Percentiles rank a stretch among this genome's conserved stretches.
phyloP scores from a whole-genome alignment of 2,329 filamentous ascomycete species.

The Talaromyces funiculosus region DNA sequence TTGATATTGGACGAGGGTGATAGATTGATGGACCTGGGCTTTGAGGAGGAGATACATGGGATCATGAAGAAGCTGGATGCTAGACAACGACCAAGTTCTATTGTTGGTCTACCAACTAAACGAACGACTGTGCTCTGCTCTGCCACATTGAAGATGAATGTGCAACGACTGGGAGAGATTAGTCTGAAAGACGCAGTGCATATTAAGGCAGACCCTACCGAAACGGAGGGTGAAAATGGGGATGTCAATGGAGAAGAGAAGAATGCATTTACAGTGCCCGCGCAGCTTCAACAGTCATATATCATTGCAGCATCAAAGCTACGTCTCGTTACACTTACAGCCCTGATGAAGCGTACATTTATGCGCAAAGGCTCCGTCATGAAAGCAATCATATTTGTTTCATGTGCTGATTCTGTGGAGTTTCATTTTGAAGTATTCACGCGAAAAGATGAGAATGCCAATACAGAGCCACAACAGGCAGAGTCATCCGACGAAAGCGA shows the following conservation, averaged over 20 bases:
- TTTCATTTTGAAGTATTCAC: slow-evolving; percentile 87
- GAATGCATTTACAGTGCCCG: slow-evolving; percentile 69
- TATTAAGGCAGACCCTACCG: slow-evolving; percentile 62
- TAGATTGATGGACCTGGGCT: slow-evolving; percentile 95
- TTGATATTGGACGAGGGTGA: slow-evolving; percentile 93
- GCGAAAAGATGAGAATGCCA: slow-evolving; percentile 25
- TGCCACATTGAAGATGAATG: slow-evolving; percentile 96
- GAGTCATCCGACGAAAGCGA: slow-evolving; percentile 22
- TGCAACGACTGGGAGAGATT: slow-evolving; percentile 88
- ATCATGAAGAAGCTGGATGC: slow-evolving; percentile 75
- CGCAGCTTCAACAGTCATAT: slow-evolving; percentile 91
- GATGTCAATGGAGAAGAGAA: slow-evolving; percentile 45
- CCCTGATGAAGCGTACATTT: slow-evolving; percentile 80
- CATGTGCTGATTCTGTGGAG: slow-evolving; percentile 93
- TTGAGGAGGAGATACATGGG: slow-evolving; percentile 86
- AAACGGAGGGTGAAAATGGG: slow-evolving; percentile 50
- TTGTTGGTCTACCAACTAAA: slow-evolving; percentile 62
- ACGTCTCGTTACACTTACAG: slow-evolving; percentile 78
- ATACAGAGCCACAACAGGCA: slow-evolving; percentile 21
- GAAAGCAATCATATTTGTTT: slow-evolving; percentile 96
- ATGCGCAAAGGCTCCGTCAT: slow-evolving; percentile 83
- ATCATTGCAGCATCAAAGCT: slow-evolving; percentile 83
- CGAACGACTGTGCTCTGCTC: slow-evolving; percentile 88
- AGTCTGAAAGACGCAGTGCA: slow-evolving; percentile 89
- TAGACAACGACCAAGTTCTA: slow-evolving; percentile 56